Evolutionary conservation across 2,329 filamentous ascomycete species (phyloP), one percentile per base, ranked within the genome.

Genomic region (Aspergillus alliaceus): DNA sequence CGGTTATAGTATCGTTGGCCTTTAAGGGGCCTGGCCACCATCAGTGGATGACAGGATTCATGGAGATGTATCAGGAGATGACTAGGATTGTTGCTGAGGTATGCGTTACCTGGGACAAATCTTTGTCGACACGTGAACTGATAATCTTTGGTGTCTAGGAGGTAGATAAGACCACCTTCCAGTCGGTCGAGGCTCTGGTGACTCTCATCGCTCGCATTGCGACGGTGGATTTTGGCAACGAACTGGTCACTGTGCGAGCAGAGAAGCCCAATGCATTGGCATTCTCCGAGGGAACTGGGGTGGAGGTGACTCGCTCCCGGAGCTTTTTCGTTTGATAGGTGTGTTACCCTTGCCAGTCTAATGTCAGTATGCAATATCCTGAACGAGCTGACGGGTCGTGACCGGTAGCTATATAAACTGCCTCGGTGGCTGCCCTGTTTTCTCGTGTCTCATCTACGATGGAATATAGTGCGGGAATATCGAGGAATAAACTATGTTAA

Each of bases 221-320:
- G 34, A 79, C 78, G 14, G 66, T 78, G 54, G 72, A 76, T 31
- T 79, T 77, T 62, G 74, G 69, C 8, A 74, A 80, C 54, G 72
- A 77, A 40, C 69, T 74, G 52, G 76, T 80, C 22, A 81, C 77
- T 2, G 79, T 82, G 5, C 66, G 64, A 37, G 75, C 79, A n/a
- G 77, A 81, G 59, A 82, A 82, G 63, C 79, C 79, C 11, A 81
- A 75, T 62, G 80, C 80, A 18, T 64, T 82, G 58, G 72, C 79
- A 5, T 79, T 80, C 66, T 80, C 80, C 9, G 75, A 77, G 51
- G 69, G 74, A 42, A 75, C 79, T 7, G 79, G 78, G 8, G 75
- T 82, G 20, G 76, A 80, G 59, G 74, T 82, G 46, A 80, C 78
- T 37, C 70, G 79, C 35, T 74, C 75, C 6, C 72, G 72, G 54